Evolutionary conservation across 768 basidiomycete genomes (phyloP).

Genomic region (Hericium coralloides): DNA sequence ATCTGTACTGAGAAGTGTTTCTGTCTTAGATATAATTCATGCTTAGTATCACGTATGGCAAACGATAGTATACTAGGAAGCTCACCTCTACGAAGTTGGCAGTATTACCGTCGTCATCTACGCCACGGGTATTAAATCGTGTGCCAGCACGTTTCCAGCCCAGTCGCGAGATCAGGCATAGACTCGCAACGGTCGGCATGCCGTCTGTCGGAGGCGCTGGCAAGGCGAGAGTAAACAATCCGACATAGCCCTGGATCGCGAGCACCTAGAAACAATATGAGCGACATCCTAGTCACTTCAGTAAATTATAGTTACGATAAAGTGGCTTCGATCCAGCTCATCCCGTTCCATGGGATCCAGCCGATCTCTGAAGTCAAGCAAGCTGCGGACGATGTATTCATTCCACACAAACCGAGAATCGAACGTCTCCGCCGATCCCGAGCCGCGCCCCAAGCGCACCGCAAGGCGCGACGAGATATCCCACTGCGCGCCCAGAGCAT

Average conservation of each 20-base stretch:
- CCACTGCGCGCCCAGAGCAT: conserved; percentile 75
- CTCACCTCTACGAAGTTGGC: conserved; percentile 94
- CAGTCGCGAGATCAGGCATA: conserved; percentile 79
- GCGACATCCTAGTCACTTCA: neutral
- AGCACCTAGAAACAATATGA: conserved; percentile 48
- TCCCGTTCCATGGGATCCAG: conserved; percentile 59
- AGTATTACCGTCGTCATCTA: conserved; percentile 90
- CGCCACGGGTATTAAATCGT: conserved; percentile 92
- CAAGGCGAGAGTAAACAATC: conserved; percentile 68
- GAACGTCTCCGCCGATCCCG: conserved; percentile 48
- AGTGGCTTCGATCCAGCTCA: conserved; percentile 77
- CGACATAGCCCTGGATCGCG: conserved; percentile 91
- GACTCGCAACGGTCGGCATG: conserved; percentile 60
- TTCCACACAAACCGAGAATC: conserved; percentile 95
- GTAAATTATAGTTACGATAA: conserved; percentile 45
- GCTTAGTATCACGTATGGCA: neutral
- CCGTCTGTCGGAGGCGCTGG: conserved; percentile 69
- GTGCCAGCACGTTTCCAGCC: conserved; percentile 96
- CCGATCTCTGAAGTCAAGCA: conserved; percentile 81
- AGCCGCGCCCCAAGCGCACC: conserved; percentile 51
- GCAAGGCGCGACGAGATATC: conserved; percentile 82
- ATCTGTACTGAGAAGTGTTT: conserved; percentile 81
- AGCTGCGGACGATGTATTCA: conserved; percentile 75
- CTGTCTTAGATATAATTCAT: conserved; percentile 48
- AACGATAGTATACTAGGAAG: neutral